phyloP scores from a whole-genome alignment of 441 rosid genomes.

The Jatropha podagrica region DNA sequence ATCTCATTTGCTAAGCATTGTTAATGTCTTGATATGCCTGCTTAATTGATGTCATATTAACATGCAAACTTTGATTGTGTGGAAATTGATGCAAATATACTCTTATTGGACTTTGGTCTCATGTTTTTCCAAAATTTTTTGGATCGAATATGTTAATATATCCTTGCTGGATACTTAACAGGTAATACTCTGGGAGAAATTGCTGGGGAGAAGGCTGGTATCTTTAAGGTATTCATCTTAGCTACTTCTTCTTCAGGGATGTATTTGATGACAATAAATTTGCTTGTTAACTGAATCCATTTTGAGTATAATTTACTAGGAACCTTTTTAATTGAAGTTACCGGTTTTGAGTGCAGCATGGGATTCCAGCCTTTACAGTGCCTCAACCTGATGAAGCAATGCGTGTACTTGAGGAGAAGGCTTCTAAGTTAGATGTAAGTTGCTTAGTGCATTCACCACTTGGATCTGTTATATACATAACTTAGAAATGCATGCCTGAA shows the following conservation, averaged over 20 bases:
- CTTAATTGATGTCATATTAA: neutral
- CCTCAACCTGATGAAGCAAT: conserved; percentile 97
- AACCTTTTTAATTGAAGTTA: neutral
- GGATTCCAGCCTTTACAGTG: conserved; percentile 88
- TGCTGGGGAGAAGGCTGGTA: conserved; percentile 99
- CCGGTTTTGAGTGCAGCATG: conserved; percentile 46
- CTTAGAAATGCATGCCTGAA: conserved; percentile 2
- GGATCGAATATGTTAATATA: conserved; percentile 8
- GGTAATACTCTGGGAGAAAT: conserved; percentile 94
- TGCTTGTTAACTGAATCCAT: conserved; percentile 15
- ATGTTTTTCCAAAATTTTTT: neutral
- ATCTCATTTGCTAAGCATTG: neutral
- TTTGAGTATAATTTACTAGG: conserved; percentile 2
- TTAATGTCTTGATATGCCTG: neutral
- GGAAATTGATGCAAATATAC: neutral
- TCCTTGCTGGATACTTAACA: conserved; percentile 36
- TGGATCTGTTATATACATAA: neutral
- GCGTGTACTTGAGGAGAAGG: conserved; percentile 81
- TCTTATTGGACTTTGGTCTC: neutral
- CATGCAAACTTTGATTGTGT: neutral
- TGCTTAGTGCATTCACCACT: conserved; percentile 16
- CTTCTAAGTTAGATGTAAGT: conserved; percentile 72
- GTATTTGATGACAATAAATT: conserved; percentile 10
- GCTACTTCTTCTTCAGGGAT: conserved; percentile 17
- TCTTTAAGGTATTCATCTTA: conserved; percentile 70